Evolutionary conservation across 2,329 filamentous ascomycete genomes (phyloP).

Genomic region (Clarireedia homoeocarpa): DNA sequence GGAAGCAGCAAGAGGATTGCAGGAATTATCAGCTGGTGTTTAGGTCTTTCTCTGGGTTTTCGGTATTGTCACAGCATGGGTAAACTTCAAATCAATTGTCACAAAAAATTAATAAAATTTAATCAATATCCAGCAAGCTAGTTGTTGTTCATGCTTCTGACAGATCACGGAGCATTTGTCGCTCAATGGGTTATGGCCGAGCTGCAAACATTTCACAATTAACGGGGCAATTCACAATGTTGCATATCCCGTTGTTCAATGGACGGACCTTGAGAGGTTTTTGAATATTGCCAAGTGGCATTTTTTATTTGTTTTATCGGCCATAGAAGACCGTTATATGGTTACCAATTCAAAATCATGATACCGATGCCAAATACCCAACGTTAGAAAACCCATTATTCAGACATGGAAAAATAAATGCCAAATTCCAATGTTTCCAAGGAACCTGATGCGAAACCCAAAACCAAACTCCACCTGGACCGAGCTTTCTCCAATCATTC

Average conservation of each 20-base stretch:
- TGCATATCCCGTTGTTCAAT: no score
- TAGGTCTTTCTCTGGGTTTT: neutral
- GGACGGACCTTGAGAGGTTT: no score
- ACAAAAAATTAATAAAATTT: neutral
- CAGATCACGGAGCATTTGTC: no score
- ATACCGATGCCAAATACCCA: conserved; percentile 7
- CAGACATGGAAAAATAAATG: neutral
- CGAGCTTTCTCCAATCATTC: conserved; percentile 2
- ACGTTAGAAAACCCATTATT: neutral
- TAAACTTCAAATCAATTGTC: neutral
- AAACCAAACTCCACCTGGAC: conserved; percentile 8
- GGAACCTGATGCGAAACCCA: neutral
- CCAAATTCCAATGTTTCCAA: neutral
- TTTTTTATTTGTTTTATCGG: conserved; percentile 18
- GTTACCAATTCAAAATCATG: conserved; percentile 11
- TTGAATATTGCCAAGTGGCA: conserved; percentile 14
- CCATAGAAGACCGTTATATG: conserved; percentile 7
- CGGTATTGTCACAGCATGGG: neutral
- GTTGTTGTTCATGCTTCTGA: no score
- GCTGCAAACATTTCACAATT: no score
- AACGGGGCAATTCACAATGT: no score
- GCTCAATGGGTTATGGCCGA: no score
- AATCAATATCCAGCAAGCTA: no score
- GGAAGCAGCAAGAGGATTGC: conserved; percentile 6
- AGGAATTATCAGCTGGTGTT: conserved; percentile 8